Conservation (phyloP, 305 asterid genomes). For the Petunia hybrid region DNA sequence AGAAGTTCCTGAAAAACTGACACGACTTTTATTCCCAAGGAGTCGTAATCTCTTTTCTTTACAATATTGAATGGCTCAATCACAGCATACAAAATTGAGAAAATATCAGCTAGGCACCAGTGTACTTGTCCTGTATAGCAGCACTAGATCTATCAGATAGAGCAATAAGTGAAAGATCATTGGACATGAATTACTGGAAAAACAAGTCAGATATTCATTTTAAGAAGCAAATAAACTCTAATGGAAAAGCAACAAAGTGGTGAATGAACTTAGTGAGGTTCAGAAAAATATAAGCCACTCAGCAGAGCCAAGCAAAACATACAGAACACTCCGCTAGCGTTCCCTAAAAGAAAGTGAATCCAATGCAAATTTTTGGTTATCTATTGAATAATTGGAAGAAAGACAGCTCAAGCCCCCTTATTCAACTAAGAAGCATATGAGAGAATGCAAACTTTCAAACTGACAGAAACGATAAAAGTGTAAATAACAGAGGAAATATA, state of each 20-base stretch:
- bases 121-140: background rate
- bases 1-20: background rate
- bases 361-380: background rate
- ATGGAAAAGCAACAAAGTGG: no score
- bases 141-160: background rate
- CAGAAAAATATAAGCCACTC: background rate
- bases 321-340: background rate
- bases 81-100: background rate
- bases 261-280: no score
- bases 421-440: no score
- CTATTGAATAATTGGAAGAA: constrained; percentile 18
- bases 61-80: constrained; percentile 1
- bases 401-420: background rate
- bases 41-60: background rate
- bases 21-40: constrained; percentile 2
- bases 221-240: background rate
- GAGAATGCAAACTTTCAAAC: no score
- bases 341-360: background rate
- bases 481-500: no score
- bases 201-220: background rate
- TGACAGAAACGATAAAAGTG: no score
- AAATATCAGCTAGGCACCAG: background rate
- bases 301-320: background rate
- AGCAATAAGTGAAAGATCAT: background rate
- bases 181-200: background rate